Conservation (phyloP, 768 basidiomycete species). For the Leucocoprinus sp. region DNA sequence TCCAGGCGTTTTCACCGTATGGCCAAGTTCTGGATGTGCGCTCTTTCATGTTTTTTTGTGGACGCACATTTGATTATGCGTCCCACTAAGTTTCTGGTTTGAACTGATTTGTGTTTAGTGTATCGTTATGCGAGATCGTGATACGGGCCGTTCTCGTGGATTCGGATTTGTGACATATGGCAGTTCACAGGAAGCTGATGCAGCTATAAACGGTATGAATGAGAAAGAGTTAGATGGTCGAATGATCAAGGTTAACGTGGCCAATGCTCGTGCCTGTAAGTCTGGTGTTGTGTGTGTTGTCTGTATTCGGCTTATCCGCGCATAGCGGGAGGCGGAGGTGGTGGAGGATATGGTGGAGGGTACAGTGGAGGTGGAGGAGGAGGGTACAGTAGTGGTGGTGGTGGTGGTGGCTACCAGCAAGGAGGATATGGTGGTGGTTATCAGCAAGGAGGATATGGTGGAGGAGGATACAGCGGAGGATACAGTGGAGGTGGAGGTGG, state of each 20-base stretch:
- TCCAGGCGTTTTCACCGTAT: slow-evolving; percentile 76
- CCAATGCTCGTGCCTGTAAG: slow-evolving; percentile 48
- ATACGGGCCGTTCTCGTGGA: slow-evolving; percentile 93
- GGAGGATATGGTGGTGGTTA: slow-evolving; percentile 18
- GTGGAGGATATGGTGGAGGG: slow-evolving; percentile 19
- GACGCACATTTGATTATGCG: slow-evolving; percentile 1
- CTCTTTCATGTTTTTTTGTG: slow-evolving; percentile 18
- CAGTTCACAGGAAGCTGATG: slow-evolving; percentile 55
- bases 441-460: slow-evolving; percentile 21
- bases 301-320: background rate
- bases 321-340: slow-evolving; percentile 15
- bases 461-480: slow-evolving; percentile 16
- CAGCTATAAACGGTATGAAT: slow-evolving; percentile 70
- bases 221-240: slow-evolving; percentile 93
- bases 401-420: slow-evolving; percentile 20
- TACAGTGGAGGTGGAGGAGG: slow-evolving; percentile 18
- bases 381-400: slow-evolving; percentile 24
- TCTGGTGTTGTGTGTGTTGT: slow-evolving; percentile 8
- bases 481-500: too few relatives aligned
- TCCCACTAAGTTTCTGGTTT: background rate
- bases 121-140: slow-evolving; percentile 98
- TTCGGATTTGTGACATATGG: slow-evolving; percentile 92
- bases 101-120: slow-evolving; percentile 43
- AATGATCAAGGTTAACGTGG: slow-evolving; percentile 81
- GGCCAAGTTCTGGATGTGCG: slow-evolving; percentile 91